Base-by-base conservation (phyloP, 2,329 filamentous ascomycete species). In the Cyanodermella asteris region DNA sequence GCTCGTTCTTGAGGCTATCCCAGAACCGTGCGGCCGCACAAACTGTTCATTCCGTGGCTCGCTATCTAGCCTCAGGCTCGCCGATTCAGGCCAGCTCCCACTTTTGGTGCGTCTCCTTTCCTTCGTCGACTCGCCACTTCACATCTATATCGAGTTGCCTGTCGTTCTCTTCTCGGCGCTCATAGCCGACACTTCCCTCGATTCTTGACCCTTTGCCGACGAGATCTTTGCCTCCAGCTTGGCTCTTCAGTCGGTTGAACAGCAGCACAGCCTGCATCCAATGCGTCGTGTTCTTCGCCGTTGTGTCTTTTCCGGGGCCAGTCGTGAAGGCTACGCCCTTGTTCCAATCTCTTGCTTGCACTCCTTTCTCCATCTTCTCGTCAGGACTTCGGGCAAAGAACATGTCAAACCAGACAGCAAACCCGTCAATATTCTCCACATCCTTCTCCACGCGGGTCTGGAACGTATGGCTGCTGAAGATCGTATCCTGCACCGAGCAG, bases 361-460 rank as follows among this genome's bases (percentile, higher is more conserved):
- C n/a, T n/a, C n/a, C n/a, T n/a, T n/a, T n/a, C 28, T 68, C 55
- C 0, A 69, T 65, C 25, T 66, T 64, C n/a, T 55, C 54, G 31
- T 60, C 48, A 16, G 58, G 49, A 6, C 54, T 54, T 23, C 64
- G 42, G 15, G 41, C 38, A 50, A 93, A 93, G 56, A 87, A 87
- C 13, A 74, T 84, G 45, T 94, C 84, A 44, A 93, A 93, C 78
- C 82, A 93, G 36, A 91, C 63, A 9, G 80, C 59, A 46, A 81
- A 91, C 4, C 78, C 84, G 42, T 93, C 80, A n/a, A 93, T 53
- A 2, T 58, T 53, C 31, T 75, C 67, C 28, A 72, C 55, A 31
- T 73, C 63, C 22, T 60, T 51, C 2, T 55, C 59, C 5, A 87
- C 42, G 10, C 54, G 61, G 7, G 69, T 61, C 27, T 60, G 44